Evolutionary conservation across 345 rosid species (phyloP), one percentile per base, ranked within the genome.

Genomic region (Salix purpurea): DNA sequence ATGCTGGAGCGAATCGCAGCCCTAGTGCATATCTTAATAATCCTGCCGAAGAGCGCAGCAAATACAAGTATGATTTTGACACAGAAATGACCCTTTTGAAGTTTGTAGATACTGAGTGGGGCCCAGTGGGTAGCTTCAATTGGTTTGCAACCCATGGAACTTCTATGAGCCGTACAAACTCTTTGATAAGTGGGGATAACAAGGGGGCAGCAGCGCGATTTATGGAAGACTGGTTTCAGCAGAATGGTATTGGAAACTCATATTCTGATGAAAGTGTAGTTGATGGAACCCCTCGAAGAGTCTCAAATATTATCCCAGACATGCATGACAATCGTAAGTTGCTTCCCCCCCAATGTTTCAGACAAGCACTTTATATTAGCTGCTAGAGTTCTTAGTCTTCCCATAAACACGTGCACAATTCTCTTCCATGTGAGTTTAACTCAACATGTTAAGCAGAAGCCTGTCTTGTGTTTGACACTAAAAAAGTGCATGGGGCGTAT

Each of bases 121-220:
- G 99, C 64, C 90, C 99, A 26, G 88, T 94, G 24, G 98, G 99
- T 70, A 92, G 97, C 87, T 94, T 96, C 86, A 96, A 92, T 79
- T 94, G 97, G 98, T 96, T 96, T 87, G 94, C 99, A 67, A 96
- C 98, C 74, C 99, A 96, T 75, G 99, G 98, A 78, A 94, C 99
- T 65, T 96, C 98, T 80, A 96, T 96, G 99, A 91, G 97, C 75
- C 98, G 98, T 73, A 80, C 95, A 74, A 96, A 96, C 89, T 89
- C 97, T 30, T 86, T 94, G 85, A 88, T 94, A 78, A 96, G 99
- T 81, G 99, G 99, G 80, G 99, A 96, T 85, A 96, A 96, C 89
- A 96, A 96, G 87, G 99, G 99, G 4, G 87, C 98, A 69, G 99
- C 98, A 74, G 92, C 99, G 2, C 90, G 99, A 72, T 84, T 96